Percentiles rank a stretch among this genome's conserved stretches.
phyloP scores from a whole-genome alignment of 2,329 filamentous ascomycete genomes.

The Calonectria pauciramosa region DNA sequence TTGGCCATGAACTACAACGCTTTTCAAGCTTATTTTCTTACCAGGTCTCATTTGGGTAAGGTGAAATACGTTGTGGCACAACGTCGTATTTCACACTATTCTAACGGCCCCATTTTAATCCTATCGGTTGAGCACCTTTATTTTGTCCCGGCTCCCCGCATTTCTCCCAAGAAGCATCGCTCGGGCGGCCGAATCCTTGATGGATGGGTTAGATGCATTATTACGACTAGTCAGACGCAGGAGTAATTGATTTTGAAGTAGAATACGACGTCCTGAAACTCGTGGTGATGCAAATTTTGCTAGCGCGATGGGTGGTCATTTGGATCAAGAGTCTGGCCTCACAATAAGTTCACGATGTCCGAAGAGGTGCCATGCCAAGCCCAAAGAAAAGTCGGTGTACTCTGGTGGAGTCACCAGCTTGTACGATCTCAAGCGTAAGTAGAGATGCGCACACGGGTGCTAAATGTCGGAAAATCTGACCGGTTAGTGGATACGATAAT shows the following conservation, averaged over 20 bases:
- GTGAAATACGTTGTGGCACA: not conserved
- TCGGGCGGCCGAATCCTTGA: not conserved
- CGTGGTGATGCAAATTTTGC: not conserved
- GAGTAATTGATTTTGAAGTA: not conserved
- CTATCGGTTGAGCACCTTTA: not conserved
- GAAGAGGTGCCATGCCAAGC: not conserved
- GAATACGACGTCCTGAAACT: not conserved
- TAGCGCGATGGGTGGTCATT: not conserved
- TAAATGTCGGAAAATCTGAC: not conserved
- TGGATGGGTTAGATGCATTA: not conserved
- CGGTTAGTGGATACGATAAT: not conserved
- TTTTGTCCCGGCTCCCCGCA: not conserved
- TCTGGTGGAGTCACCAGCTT: not conserved
- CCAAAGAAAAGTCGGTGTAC: conserved; percentile 2
- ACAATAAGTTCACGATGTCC: not conserved
- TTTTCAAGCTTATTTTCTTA: not conserved
- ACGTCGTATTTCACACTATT: not conserved
- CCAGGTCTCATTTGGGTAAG: not conserved
- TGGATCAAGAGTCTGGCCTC: not conserved
- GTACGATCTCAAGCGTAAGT: not conserved
- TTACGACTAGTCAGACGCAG: not conserved
- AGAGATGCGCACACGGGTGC: not conserved
- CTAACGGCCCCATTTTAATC: not conserved
- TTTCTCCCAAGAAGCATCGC: not conserved
- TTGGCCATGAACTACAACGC: not conserved